phyloP scores from a whole-genome alignment of 768 basidiomycete species.

The Tylopilus plumbeoviolaceoides region DNA sequence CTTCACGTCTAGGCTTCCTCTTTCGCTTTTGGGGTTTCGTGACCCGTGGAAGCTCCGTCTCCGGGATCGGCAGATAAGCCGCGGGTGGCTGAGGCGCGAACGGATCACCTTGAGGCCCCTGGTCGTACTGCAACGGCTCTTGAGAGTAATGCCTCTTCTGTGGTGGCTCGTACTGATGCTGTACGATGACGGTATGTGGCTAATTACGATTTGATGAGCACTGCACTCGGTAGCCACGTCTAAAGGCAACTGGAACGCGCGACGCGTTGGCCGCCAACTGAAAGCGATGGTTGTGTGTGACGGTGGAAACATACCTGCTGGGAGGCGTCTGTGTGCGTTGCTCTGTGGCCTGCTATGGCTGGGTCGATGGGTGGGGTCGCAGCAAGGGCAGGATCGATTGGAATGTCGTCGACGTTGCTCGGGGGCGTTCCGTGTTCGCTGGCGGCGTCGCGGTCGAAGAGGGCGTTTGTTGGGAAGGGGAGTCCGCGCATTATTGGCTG shows the following conservation, averaged over 20 bases:
- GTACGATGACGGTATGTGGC: slow-evolving; percentile 26
- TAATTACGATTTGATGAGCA: slow-evolving; percentile 23
- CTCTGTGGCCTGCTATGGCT: slow-evolving; percentile 36
- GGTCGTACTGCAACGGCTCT: slow-evolving; percentile 52
- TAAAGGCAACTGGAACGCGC: slow-evolving; percentile 50
- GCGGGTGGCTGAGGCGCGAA: slow-evolving; percentile 64
- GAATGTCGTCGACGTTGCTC: slow-evolving; percentile 61
- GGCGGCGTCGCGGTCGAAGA: slow-evolving; percentile 51
- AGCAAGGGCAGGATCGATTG: slow-evolving; percentile 76
- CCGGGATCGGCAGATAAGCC: slow-evolving; percentile 48
- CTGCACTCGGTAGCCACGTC: slow-evolving; percentile 15
- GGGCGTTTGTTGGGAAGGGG: slow-evolving; percentile 42
- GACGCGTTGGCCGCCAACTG: slow-evolving; percentile 53
- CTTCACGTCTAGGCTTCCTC: slow-evolving; percentile 48
- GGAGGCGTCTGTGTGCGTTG: slow-evolving; percentile 8
- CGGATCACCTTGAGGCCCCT: slow-evolving; percentile 79
- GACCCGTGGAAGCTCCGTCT: slow-evolving; percentile 38
- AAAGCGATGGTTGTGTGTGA: slow-evolving; percentile 15
- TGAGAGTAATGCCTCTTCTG: slow-evolving; percentile 24
- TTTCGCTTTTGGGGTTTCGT: slow-evolving; percentile 47
- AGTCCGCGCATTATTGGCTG: slow-evolving; percentile 52
- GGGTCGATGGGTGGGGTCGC: slow-evolving; percentile 48
- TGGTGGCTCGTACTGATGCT: slow-evolving; percentile 23
- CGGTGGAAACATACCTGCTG: slow-evolving; percentile 37
- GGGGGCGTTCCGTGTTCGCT: slow-evolving; percentile 58